Base-by-base conservation (phyloP, 2,329 filamentous ascomycete species). In the Colletotrichum tropicale region DNA sequence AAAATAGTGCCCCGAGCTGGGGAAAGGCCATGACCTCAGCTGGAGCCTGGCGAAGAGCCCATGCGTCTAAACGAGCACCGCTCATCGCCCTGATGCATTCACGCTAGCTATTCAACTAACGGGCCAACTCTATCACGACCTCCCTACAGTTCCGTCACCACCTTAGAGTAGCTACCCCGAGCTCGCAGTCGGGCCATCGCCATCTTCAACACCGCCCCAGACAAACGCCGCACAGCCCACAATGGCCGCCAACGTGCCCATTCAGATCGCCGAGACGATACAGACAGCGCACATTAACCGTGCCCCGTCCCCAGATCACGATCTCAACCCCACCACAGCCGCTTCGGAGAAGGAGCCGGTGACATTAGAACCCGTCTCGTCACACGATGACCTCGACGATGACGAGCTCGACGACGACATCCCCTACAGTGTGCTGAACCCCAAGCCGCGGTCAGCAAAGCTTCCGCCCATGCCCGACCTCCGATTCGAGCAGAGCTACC, bases 401-500 rank as follows among this genome's bases (percentile, higher is more conserved):
- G 89, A 90, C 32, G 91, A 93, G 66, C 73, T 75, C 21, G 74
- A 76, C 34, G 92, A 93, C 75, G 93, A 95, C 71, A 92, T 95
- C 26, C 93, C 93, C 15, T 88, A 93, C 76, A 93, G 91, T 78
- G 89, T 93, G 7, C 84, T 96, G 67, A 88, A 88, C 58, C 88
- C 92, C 62, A 84, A 88, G 71, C 86, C 86, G 67, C 88, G 87
- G 64, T 81, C 81, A 62, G 84, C 85, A 43, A 84, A 86, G 55
- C 86, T 93, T 70, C 91, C 90, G 34, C 91, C 92, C 10, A 90
- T 98, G 81, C 96, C 96, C 6, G 97, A 99, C 86, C 88, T 99
- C 79, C 92, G 97, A 58, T 98, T 98, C 86, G 97, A 99, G 87
- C 97, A 99, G 90, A 98, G 96, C 89, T 99, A 99, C 85, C 90